phyloP scores from a whole-genome alignment of 2,329 filamentous ascomycete species.

The Neofusicoccum ribis region DNA sequence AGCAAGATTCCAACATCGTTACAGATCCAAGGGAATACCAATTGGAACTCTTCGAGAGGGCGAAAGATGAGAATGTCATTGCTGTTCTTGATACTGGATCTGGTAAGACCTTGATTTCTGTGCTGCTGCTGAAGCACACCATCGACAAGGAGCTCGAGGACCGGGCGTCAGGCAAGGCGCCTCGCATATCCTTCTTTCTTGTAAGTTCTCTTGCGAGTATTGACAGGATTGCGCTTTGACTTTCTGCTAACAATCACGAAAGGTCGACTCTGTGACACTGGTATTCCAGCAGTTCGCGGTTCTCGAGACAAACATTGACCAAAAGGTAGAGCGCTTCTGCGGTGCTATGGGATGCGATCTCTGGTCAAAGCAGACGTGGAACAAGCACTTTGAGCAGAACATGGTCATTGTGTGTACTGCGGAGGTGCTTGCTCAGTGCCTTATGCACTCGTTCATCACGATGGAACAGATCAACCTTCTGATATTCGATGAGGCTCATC shows the following conservation, averaged over 20 bases:
- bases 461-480: conserved; percentile 86
- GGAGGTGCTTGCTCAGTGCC: conserved; percentile 76
- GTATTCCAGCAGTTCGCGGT: conserved; percentile 89
- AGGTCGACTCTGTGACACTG: conserved; percentile 84
- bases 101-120: conserved; percentile 95
- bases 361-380: conserved; percentile 63
- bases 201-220: conserved; percentile 42
- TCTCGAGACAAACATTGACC: conserved; percentile 75
- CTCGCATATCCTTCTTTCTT: conserved; percentile 79
- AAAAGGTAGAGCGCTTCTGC: conserved; percentile 71
- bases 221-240: not conserved
- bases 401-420: conserved; percentile 93
- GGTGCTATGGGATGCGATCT: conserved; percentile 66
- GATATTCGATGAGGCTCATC: conserved; percentile 95
- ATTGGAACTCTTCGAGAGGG: conserved; percentile 83
- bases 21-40: conserved; percentile 86
- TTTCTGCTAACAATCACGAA: conserved; percentile 1
- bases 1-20: conserved; percentile 61
- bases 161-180: conserved; percentile 59
- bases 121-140: conserved; percentile 74
- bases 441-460: conserved; percentile 74
- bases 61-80: conserved; percentile 82
- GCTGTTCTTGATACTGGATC: conserved; percentile 94
- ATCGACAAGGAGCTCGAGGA: conserved; percentile 76
- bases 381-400: conserved; percentile 59